phyloP scores from a whole-genome alignment of 352 stramenopile genomes.

The Globisporangium orthogonon region DNA sequence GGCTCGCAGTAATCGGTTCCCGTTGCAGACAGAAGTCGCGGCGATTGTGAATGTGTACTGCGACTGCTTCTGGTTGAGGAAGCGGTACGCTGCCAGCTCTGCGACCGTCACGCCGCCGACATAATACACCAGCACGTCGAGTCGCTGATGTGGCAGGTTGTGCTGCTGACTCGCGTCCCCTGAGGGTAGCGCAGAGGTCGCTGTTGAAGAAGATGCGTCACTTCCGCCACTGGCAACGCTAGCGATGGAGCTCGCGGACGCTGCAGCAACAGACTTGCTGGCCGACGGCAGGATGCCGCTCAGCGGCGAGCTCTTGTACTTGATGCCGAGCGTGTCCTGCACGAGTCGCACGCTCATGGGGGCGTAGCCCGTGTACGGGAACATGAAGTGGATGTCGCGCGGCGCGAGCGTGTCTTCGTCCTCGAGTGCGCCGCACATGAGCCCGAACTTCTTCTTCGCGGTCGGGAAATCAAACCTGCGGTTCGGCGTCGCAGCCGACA shows the following conservation, averaged over 20 bases:
- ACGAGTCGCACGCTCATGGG: slow-evolving; percentile 78
- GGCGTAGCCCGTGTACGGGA: slow-evolving; percentile 79
- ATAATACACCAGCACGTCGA: slow-evolving; percentile 74
- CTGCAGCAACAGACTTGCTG: slow-evolving; percentile 4
- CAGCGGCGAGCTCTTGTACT: slow-evolving; percentile 34
- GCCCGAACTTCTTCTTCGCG: slow-evolving; percentile 29
- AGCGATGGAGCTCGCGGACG: slow-evolving; percentile 1
- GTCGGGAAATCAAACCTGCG: slow-evolving; percentile 65
- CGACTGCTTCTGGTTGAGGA: slow-evolving; percentile 58
- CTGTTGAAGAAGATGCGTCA: background rate
- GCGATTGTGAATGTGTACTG: slow-evolving; percentile 63
- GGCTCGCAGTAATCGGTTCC: slow-evolving; percentile 49
- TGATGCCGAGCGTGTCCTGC: slow-evolving; percentile 67
- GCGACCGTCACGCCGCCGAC: slow-evolving; percentile 78
- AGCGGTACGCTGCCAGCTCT: slow-evolving; percentile 73
- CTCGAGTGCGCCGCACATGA: slow-evolving; percentile 36
- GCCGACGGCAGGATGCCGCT: slow-evolving; percentile 8
- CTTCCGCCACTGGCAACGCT: background rate
- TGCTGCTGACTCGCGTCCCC: slow-evolving; percentile 1
- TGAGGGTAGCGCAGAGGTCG: background rate
- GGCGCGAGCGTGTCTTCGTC: slow-evolving; percentile 43
- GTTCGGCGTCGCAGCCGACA: slow-evolving; percentile 24
- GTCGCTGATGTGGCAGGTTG: background rate
- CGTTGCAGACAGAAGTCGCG: slow-evolving; percentile 71
- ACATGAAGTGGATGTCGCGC: slow-evolving; percentile 82